Conservation (phyloP, 2,329 filamentous ascomycete genomes). For the Hypoxylon sp. region DNA sequence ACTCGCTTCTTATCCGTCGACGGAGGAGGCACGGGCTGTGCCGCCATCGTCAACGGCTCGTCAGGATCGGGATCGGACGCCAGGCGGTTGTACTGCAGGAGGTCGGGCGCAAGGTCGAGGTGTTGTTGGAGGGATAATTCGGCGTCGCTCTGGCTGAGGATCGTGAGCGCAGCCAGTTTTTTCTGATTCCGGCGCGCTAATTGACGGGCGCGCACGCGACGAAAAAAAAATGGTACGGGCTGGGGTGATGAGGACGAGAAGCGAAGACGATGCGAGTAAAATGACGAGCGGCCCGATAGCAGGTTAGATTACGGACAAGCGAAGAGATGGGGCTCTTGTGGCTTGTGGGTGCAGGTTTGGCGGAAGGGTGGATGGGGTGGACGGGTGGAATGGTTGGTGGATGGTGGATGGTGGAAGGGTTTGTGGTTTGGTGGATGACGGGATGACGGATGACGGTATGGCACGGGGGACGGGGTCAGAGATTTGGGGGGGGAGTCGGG, state of each 20-base stretch:
- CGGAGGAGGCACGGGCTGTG: slow-evolving; percentile 74
- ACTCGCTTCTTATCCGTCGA: slow-evolving; percentile 77
- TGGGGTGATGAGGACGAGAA: slow-evolving; percentile 10
- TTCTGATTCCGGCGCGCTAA: slow-evolving; percentile 46
- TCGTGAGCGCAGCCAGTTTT: slow-evolving; percentile 64
- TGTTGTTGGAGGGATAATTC: slow-evolving; percentile 68
- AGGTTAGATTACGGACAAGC: slow-evolving; percentile 24
- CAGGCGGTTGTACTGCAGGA: slow-evolving; percentile 59
- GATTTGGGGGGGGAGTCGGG: slow-evolving; percentile 7
- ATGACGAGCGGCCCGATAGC: slow-evolving; percentile 29
- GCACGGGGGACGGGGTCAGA: background rate
- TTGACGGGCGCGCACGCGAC: slow-evolving; percentile 46
- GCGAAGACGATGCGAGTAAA: slow-evolving; percentile 15
- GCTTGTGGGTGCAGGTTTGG: slow-evolving; percentile 30
- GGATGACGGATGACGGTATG: slow-evolving; percentile 6
- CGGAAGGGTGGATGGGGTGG: slow-evolving; percentile 14
- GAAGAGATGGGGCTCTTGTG: slow-evolving; percentile 37
- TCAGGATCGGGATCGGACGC: slow-evolving; percentile 63
- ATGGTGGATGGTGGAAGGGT: slow-evolving; percentile 1
- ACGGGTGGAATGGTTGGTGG: slow-evolving; percentile 13
- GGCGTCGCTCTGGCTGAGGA: slow-evolving; percentile 61
- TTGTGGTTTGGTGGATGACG: too few species aligned
- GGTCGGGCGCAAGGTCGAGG: slow-evolving; percentile 62
- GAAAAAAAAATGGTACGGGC: slow-evolving; percentile 15
- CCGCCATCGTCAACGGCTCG: slow-evolving; percentile 70